Evolutionary conservation across 2,329 filamentous ascomycete genomes (phyloP), one percentile per base, ranked within the genome.

Genomic region (Aureobasidium musti): DNA sequence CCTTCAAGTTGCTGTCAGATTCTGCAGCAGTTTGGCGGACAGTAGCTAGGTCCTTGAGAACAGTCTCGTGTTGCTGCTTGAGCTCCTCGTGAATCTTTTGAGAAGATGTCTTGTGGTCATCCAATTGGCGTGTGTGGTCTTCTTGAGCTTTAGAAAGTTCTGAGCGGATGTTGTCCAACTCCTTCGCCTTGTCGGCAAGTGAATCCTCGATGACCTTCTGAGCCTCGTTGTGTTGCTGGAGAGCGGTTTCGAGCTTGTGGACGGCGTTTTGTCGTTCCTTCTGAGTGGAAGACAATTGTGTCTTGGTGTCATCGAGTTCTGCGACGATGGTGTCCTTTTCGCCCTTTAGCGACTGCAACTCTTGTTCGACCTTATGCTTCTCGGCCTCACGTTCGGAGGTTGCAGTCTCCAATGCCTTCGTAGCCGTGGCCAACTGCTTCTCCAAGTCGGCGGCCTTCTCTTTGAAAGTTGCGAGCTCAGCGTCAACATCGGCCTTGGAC

Each of bases 391-490:
- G 65, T 41, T 69, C 65, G 33, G 54, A 23, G 21, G 52, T 30
- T 23, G 59, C 50, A 28, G 30, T 47, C 4, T 67, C 53, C 10
- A 54, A 21, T 8, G 43, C 45, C 21, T 57, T 30, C 14, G 47
- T 66, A 26, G 71, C 70, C n/a, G 68, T 65, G 28, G 66, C 54
- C 5, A 72, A 67, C 39, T 70, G 66, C 56, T 67, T 43, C 33
- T 70, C 63, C 19, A 73, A 56, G 5, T 66, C 43, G 5, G 59
- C 35, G 10, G 68, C 63, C 33, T 49, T 64, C 3, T 49, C 23
- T 53, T 68, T 65, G 52, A 63, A 57, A 21, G 64, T 50, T 23
- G 50, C 57, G 6, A 63, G 60, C 3, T 67, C n/a, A 5, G 56
- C 37, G 35, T 61, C 65, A 28, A 54, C 63, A 21, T 52, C 26